phyloP scores from a whole-genome alignment of 495 filamentous ascomycete genomes.

The Podospora pseudopauciseta region DNA sequence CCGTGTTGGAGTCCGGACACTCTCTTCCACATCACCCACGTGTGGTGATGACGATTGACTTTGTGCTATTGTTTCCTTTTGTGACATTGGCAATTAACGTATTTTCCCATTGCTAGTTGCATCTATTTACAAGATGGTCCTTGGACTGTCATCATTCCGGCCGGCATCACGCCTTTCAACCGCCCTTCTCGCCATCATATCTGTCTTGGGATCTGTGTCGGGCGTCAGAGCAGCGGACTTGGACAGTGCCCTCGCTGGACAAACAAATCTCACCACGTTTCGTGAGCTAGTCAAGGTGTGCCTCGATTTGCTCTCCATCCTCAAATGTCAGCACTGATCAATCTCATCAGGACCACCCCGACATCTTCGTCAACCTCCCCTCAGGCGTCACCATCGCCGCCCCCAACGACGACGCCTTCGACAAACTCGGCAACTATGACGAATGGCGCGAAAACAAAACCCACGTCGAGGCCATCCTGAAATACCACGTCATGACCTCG shows the following conservation, averaged over 20 bases:
- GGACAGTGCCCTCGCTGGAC: conserved; percentile 12
- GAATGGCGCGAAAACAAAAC: conserved; percentile 2
- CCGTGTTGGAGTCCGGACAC: neutral
- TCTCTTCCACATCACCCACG: neutral
- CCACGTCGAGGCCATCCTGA: conserved; percentile 14
- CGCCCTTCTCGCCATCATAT: conserved; percentile 4
- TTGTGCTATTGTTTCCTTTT: neutral
- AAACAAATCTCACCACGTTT: conserved; percentile 18
- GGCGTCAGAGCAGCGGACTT: conserved; percentile 6
- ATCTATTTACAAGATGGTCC: conserved; percentile 6
- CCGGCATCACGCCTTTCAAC: neutral
- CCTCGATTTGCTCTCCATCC: neutral
- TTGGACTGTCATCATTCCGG: neutral
- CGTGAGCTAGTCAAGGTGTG: conserved; percentile 12
- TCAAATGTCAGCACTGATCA: neutral
- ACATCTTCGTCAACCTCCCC: conserved; percentile 19
- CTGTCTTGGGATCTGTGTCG: neutral
- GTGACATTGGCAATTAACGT: neutral
- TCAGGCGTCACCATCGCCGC: conserved; percentile 18
- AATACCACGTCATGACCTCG: conserved; percentile 27
- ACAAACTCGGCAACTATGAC: conserved; percentile 22
- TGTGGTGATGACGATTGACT: neutral
- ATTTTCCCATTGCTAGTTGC: neutral
- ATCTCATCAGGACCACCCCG: conserved; percentile 10
- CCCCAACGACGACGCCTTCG: conserved; percentile 30